Percentiles rank a stretch among this genome's conserved stretches.
These are phyloP conservation scores for Phytophthora nicotianae DNA, from an alignment of 352 stramenopile species.

Conservation along the genomic window DNA sequence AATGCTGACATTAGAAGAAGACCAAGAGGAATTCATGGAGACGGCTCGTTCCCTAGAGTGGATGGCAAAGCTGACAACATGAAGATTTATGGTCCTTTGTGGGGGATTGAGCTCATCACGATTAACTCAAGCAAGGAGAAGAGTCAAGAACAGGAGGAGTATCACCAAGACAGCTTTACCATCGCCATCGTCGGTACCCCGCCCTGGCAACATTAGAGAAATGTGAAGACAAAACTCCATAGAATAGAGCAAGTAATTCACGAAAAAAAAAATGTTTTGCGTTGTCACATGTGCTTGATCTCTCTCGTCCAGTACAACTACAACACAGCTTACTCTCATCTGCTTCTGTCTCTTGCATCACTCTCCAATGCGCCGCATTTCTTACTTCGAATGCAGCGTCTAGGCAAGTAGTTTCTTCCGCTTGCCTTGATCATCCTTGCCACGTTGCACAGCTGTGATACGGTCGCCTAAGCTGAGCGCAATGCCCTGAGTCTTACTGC, in stretches of 20 bases:
- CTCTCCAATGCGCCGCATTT: constrained; percentile 20
- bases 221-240: constrained; percentile 19
- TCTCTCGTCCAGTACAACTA: constrained; percentile 38
- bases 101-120: constrained; percentile 55
- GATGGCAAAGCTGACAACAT: constrained; percentile 48
- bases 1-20: constrained; percentile 20
- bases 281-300: constrained; percentile 36
- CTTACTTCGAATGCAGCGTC: constrained; percentile 29
- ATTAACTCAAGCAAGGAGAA: constrained; percentile 19
- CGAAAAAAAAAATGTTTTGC: constrained; percentile 41
- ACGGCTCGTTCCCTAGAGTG: constrained; percentile 46
- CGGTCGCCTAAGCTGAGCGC: constrained; percentile 98
- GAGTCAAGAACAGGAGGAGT: constrained; percentile 12
- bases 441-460: constrained; percentile 97
- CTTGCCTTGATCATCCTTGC: constrained; percentile 86
- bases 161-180: constrained; percentile 42
- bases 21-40: constrained; percentile 8
- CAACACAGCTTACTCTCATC: constrained; percentile 24
- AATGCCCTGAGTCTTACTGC: constrained; percentile 99
- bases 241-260: constrained; percentile 37
- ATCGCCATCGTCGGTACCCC: constrained; percentile 62
- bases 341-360: constrained; percentile 13
- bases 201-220: constrained; percentile 29
- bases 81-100: constrained; percentile 57
- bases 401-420: constrained; percentile 81